phyloP scores from a whole-genome alignment of 805 yeast genomes.

The Suhomyces sp. region DNA sequence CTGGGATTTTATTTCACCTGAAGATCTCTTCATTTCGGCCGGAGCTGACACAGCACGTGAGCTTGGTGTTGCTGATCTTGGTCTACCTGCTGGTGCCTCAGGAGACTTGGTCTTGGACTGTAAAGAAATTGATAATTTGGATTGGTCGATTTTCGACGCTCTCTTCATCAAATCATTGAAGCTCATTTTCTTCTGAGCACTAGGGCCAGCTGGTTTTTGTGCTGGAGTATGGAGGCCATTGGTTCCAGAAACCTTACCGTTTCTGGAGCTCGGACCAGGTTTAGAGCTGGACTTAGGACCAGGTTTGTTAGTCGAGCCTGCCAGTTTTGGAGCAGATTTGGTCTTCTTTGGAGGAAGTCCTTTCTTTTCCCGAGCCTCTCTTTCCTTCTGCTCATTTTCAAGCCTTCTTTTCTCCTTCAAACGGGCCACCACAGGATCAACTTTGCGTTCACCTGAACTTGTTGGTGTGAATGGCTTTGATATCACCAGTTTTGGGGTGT shows the following conservation, averaged over 20 bases:
- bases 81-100: conserved; percentile 2
- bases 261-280: neutral
- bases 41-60: conserved; percentile 2
- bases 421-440: conserved; percentile 69
- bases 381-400: conserved; percentile 48
- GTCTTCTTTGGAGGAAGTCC: conserved; percentile 30
- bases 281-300: conserved; percentile 7
- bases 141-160: conserved; percentile 59
- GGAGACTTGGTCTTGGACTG: conserved; percentile 40
- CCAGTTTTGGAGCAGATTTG: conserved; percentile 8
- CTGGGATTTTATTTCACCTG: no score
- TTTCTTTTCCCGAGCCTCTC: conserved; percentile 32
- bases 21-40: conserved; percentile 1
- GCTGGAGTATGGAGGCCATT: conserved; percentile 5
- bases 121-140: conserved; percentile 36
- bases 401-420: conserved; percentile 63
- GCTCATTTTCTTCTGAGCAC: conserved; percentile 52
- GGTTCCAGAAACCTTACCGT: conserved; percentile 1
- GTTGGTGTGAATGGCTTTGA: no score
- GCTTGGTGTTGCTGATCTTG: neutral
- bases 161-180: conserved; percentile 69
- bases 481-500: no score
- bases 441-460: neutral
- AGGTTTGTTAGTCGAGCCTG: neutral
- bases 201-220: conserved; percentile 12